Percentiles rank a stretch among this genome's conserved stretches.
Evolutionary conservation across 2,329 filamentous ascomycete species (phyloP).

Genomic region (Apiospora arundinis): DNA sequence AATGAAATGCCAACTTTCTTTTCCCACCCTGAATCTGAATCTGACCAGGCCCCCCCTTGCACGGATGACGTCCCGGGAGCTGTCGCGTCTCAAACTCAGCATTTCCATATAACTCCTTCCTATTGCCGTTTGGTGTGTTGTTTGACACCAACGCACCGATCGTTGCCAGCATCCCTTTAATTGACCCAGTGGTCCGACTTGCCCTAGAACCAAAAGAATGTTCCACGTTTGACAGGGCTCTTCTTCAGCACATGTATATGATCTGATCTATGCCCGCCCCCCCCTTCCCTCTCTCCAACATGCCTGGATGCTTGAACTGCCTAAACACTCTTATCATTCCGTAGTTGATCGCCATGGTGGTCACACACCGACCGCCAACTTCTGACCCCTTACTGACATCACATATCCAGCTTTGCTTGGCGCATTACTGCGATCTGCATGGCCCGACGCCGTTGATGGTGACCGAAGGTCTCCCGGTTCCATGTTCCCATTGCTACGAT

Average conservation of each 20-base stretch:
- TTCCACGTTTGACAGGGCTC: constrained; percentile 16
- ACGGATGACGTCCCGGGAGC: constrained; percentile 23
- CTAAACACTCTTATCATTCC: not conserved
- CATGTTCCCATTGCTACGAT: constrained; percentile 66
- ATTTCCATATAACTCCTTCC: constrained; percentile 9
- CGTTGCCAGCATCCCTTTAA: constrained; percentile 13
- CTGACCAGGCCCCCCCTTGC: constrained; percentile 18
- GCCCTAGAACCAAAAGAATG: constrained; percentile 14
- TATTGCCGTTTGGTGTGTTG: constrained; percentile 19
- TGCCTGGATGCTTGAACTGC: constrained; percentile 16
- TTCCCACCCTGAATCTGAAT: not conserved
- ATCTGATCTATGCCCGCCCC: constrained; percentile 5
- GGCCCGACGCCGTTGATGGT: constrained; percentile 74
- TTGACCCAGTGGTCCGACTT: constrained; percentile 12
- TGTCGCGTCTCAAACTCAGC: constrained; percentile 21
- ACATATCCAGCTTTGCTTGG: constrained; percentile 67
- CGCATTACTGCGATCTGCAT: constrained; percentile 74
- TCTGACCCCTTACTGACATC: constrained; percentile 44
- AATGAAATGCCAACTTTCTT: not conserved
- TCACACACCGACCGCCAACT: constrained; percentile 23
- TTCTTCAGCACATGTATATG: constrained; percentile 14
- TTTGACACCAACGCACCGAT: constrained; percentile 19
- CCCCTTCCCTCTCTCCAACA: not conserved
- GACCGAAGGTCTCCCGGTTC: constrained; percentile 68
- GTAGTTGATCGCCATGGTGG: constrained; percentile 23